A percentile compares a stretch with the other conserved stretches of the same genome.
These are phyloP conservation scores for Alternaria brassicicola DNA, from an alignment of 2,329 filamentous ascomycete genomes.

Conservation along the genomic window DNA sequence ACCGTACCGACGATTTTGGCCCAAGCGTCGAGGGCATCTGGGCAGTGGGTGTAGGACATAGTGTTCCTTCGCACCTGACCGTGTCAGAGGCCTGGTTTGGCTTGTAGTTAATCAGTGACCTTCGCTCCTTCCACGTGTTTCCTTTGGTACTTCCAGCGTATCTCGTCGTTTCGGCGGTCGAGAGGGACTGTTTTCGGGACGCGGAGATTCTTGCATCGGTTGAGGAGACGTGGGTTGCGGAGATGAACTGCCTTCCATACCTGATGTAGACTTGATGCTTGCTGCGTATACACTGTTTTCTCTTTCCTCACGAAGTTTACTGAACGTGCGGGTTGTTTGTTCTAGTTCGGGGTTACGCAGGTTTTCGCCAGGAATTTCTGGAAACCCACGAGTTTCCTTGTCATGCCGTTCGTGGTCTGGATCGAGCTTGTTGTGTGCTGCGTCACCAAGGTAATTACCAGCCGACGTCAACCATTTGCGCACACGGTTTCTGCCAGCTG, in stretches of 20 bases:
- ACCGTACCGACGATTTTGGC: conserved; percentile 38
- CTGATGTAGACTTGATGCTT: conserved; percentile 39
- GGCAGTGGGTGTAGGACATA: conserved; percentile 38
- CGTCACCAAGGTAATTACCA: conserved; percentile 56
- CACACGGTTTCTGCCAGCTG: conserved; percentile 28
- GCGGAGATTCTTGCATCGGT: conserved; percentile 11
- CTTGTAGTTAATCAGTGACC: conserved; percentile 18
- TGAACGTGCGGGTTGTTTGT: conserved; percentile 52
- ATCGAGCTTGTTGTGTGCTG: conserved; percentile 54
- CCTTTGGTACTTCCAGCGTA: conserved; percentile 33
- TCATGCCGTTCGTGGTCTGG: conserved; percentile 55
- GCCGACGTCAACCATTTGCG: conserved; percentile 52
- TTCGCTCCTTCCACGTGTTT: conserved; percentile 21
- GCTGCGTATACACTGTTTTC: conserved; percentile 47
- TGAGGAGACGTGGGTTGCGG: conserved; percentile 23
- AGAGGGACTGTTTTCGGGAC: conserved; percentile 18
- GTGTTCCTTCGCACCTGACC: conserved; percentile 32
- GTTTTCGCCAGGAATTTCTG: conserved; percentile 62
- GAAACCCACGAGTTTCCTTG: conserved; percentile 58
- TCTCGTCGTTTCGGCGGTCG: conserved; percentile 18
- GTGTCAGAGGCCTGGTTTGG: conserved; percentile 40
- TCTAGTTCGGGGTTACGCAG: conserved; percentile 52
- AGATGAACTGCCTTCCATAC: conserved; percentile 25
- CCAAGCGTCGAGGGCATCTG: conserved; percentile 35
- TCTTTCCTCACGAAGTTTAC: conserved; percentile 48